Conservation (phyloP, 192 early-diverging fungal genomes). For the Backusella circina region DNA sequence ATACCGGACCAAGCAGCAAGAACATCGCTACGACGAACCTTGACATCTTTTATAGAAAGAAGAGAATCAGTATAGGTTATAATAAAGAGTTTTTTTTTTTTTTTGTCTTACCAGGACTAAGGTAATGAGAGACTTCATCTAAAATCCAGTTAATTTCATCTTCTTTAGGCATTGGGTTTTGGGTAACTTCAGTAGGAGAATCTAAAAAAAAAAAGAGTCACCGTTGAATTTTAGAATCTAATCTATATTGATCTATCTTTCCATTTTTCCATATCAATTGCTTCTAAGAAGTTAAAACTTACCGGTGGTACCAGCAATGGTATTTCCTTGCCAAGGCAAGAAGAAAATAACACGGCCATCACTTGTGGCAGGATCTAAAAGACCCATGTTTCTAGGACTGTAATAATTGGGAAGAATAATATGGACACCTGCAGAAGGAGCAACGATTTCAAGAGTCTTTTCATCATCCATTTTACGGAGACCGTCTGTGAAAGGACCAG, state of each 20-base stretch:
- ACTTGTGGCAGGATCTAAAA: constrained; percentile 90
- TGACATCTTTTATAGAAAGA: constrained; percentile 59
- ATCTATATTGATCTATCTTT: neutral
- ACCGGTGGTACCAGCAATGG: constrained; percentile 92
- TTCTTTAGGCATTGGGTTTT: constrained; percentile 84
- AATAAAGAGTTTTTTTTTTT: neutral
- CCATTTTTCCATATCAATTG: neutral
- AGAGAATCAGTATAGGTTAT: neutral
- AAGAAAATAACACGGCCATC: constrained; percentile 98
- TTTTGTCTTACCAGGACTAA: neutral
- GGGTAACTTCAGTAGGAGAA: constrained; percentile 79
- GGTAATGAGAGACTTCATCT: constrained; percentile 66
- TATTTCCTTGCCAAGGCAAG: constrained; percentile 94
- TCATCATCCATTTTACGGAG: constrained; percentile 88
- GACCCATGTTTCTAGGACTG: constrained; percentile 89
- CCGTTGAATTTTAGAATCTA: neutral
- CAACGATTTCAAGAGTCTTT: constrained; percentile 77
- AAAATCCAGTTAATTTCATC: constrained; percentile 96
- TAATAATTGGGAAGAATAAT: constrained; percentile 95
- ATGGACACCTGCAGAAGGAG: constrained; percentile 91
- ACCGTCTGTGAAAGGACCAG: constrained; percentile 70
- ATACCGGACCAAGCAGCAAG: constrained; percentile 97
- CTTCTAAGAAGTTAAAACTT: neutral
- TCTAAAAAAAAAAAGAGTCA: constrained; percentile 37
- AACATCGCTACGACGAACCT: constrained; percentile 96